Percentiles rank a stretch among this genome's conserved stretches.
Conservation (phyloP, 139 green algal species). For the Marvania coccoides region DNA sequence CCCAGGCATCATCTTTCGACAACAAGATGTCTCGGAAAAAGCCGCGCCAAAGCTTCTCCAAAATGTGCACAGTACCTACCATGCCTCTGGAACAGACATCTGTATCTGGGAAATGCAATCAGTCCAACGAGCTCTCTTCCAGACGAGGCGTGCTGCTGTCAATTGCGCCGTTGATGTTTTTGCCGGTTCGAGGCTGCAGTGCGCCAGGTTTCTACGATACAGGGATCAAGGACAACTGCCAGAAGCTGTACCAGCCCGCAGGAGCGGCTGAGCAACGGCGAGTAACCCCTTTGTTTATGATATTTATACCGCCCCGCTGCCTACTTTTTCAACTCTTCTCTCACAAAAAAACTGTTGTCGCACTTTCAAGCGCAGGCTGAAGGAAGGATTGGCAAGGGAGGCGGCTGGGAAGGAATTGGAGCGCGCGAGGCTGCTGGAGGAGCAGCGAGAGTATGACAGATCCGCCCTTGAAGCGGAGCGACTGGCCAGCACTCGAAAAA, state of each 20-base stretch:
- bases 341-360: background rate
- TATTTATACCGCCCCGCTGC: too few species aligned
- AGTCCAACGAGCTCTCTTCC: too few species aligned
- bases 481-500: background rate
- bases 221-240: constrained; percentile 12
- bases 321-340: too few species aligned
- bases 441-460: constrained; percentile 12
- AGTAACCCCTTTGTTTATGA: background rate
- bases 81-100: too few species aligned
- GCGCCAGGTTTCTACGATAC: constrained; percentile 11
- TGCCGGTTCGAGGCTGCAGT: constrained; percentile 7
- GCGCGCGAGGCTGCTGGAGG: background rate
- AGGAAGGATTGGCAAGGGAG: background rate
- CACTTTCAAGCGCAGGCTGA: background rate
- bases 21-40: too few species aligned
- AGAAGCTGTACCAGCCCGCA: constrained; percentile 15
- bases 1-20: too few species aligned
- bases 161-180: constrained; percentile 2
- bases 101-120: too few species aligned
- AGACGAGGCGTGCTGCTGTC: background rate
- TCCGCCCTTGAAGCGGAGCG: background rate
- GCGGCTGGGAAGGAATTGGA: background rate
- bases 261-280: constrained; percentile 12
- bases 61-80: too few species aligned
- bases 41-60: too few species aligned